Evolutionary conservation across 2,329 filamentous ascomycete genomes (phyloP), one percentile per base, ranked within the genome.

Genomic region (Boeremia exigua): DNA sequence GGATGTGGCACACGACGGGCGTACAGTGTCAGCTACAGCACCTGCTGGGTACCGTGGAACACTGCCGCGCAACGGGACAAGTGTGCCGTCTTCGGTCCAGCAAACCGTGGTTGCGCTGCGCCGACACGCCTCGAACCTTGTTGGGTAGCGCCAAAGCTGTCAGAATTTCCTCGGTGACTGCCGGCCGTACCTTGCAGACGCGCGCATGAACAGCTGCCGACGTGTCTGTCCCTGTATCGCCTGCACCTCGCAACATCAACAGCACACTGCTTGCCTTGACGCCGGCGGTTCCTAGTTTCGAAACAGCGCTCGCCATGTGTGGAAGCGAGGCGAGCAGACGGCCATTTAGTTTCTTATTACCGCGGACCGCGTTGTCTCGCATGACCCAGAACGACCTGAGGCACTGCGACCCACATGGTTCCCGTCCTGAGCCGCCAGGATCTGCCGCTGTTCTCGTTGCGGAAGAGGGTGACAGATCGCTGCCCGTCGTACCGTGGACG

Each of bases 141-240:
- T 51, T 36, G 19, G 23, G 37, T 56, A 56, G 53, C 47, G 48
- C 32, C 37, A 30, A 50, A 36, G 46, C 34, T 37, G 42, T 43
- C 53, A 42, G 50, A 56, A 47, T 37, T 37, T 6, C 38, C 29
- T 56, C 47, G 53, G 53, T 51, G 53, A 51, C 53, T 47, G 46
- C 43, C 47, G 53, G 53, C 43, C 30, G 53, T 56, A 56, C 53
- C 53, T 56, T 56, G 53, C 53, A 56, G 53, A 51, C 42, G 42
- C 43, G 29, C 29, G 43, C 48, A 48, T 48, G 29, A 48, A 48
- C 32, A 23, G 25, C 29, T 48, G 43, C 32, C 32, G 29, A 44
- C 28, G 54, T 48, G 48, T 27, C 28, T 44, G 30, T 23, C 38
- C 17, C 29, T 54, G 43, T 25, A 14, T 32, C 40, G 43, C 15